Evolutionary conservation across 2,329 filamentous ascomycete species (phyloP), one percentile per base, ranked within the genome.

Genomic region (Ophiostoma sp.): DNA sequence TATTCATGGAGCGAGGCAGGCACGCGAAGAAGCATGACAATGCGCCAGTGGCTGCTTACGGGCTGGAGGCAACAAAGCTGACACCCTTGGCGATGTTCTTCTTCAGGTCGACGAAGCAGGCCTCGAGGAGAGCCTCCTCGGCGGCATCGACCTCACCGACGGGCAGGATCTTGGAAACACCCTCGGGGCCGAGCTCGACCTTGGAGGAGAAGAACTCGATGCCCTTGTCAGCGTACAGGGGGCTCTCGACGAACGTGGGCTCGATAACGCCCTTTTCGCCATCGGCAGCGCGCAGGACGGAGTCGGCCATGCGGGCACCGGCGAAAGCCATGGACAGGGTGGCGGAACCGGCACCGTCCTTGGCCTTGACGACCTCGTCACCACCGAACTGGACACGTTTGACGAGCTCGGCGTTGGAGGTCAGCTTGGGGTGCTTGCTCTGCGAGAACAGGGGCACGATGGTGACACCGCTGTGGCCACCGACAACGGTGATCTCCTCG

Each of bases 321-420:
- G 94, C 94, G 87, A 97, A 94, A 77, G 94, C 94, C 94, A 99
- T 99, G 84, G 93, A 97, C 75, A 98, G 91, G 73, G 94, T 98
- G 79, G 94, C 94, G 75, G 93, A 97, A 76, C 94, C 94, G 77
- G 93, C 93, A 81, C 94, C 95, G 79, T 94, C 93, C 91, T 98
- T 98, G 82, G 94, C 95, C 88, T 97, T 87, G 83, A 98, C 94
- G 75, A 98, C 94, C 89, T 98, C 94, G 80, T 98, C 94, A 85
- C 94, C 94, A 81, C 95, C 94, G 80, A 98, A 98, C 85, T 98
- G 94, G 77, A 98, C 95, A 80, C 95, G 93, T 81, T 93, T 88
- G 82, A 98, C 84, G 76, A 98, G 92, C 72, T 86, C 85, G 77
- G 87, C 84, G 80, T 93, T 84, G 80, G 92, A 89, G 76, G 87